Conservation (phyloP, 1,284 basidiomycete genomes). For the Agaricales sp. region DNA sequence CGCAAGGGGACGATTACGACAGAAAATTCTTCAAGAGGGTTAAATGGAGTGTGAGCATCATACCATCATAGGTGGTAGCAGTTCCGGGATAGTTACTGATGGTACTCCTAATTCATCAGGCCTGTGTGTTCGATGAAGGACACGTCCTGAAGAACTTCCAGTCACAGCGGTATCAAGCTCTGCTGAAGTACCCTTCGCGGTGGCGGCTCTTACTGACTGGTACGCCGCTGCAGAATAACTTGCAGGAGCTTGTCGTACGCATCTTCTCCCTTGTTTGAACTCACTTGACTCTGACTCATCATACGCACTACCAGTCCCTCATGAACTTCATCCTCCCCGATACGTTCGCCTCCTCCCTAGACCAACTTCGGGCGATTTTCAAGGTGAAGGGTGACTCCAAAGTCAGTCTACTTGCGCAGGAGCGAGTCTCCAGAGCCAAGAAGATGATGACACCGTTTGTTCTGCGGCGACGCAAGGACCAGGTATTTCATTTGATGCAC, state of each 20-base stretch:
- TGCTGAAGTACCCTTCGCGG: constrained; percentile 76
- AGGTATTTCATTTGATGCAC: constrained; percentile 34
- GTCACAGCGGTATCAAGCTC: constrained; percentile 86
- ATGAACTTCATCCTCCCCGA: constrained; percentile 97
- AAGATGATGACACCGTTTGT: constrained; percentile 99
- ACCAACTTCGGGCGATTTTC: constrained; percentile 88
- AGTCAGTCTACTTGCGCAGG: constrained; percentile 78
- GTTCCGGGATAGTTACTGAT: too few species aligned
- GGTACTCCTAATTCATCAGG: constrained; percentile 31
- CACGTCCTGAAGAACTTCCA: constrained; percentile 96
- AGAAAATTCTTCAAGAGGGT: constrained; percentile 87
- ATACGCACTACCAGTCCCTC: constrained; percentile 55
- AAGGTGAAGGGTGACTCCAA: constrained; percentile 89
- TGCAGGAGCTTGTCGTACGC: constrained; percentile 92
- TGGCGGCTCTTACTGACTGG: constrained; percentile 95
- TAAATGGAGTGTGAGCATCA: constrained; percentile 74
- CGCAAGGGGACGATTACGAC: constrained; percentile 80
- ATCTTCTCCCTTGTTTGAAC: constrained; percentile 1
- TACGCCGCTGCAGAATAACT: constrained; percentile 87
- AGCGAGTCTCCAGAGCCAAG: constrained; percentile 90
- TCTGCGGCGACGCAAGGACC: constrained; percentile 88
- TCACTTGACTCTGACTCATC: constrained; percentile 6
- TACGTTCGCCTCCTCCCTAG: constrained; percentile 71
- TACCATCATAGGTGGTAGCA: background rate
- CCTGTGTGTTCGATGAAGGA: constrained; percentile 91